Base-by-base conservation (phyloP, 2,329 filamentous ascomycete genomes). In the Karstenula rhodostoma region DNA sequence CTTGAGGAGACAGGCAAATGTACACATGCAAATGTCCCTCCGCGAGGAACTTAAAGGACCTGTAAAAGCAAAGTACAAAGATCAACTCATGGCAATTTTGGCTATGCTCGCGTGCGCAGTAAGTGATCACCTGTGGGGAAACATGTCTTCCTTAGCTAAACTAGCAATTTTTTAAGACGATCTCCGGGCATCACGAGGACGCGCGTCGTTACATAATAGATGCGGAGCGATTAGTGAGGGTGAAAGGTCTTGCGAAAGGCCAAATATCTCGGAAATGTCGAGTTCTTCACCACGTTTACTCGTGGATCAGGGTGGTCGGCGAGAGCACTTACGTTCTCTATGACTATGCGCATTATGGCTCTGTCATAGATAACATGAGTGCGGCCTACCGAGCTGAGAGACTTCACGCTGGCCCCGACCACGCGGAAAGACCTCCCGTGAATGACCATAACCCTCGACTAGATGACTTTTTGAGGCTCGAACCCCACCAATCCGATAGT, bases 181-280 rank as follows among this genome's bases (percentile, higher is more conserved):
- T 67, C 35, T 59, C 48, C 15, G 65, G 67, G 2, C 57, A 66
- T n/a, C 51, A 57, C 69, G 54, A 71, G 75, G 59, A 78, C 73
- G 54, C 68, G 72, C 49, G 77, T 51, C 74, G 67, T 23, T 81
- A 77, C 46, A 69, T 80, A 6, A 66, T 82, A 2, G 81, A 82
- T 53, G 80, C 80, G 0, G 81, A 83, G 61, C 74, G 78, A 1
- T 75, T 82, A 8, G 78, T 83, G 3, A 75, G 77, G 2, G 43
- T 79, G 13, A 70, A 72, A 29, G 80, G 82, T 0, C 59, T 83
- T 1, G 69, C 72, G 3, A 77, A 75, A 13, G 70, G 68, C 9
- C 68, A 68, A 4, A 79, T 80, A 22, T 79, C 81, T 1, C 77
- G 79, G 23, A 79, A 80, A 22, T 68, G 76, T 1, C 78, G 81